Percentiles rank a stretch among this genome's conserved stretches.
phyloP scores from a whole-genome alignment of 345 rosid genomes.

The Durio zibethinus region DNA sequence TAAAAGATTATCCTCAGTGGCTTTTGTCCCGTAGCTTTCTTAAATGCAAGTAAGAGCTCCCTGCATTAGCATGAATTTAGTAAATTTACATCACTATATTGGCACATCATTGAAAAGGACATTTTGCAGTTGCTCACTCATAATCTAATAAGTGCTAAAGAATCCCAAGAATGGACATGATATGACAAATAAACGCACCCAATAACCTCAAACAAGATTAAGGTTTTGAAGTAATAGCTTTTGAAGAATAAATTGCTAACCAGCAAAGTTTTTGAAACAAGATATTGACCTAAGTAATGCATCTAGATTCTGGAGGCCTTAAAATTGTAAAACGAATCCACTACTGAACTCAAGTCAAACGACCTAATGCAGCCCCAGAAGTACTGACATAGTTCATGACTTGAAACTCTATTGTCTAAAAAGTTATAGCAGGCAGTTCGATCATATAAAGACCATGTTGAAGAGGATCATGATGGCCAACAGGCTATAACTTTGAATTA shows the following conservation, averaged over 20 bases:
- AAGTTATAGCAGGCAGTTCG: not conserved
- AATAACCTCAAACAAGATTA: not conserved
- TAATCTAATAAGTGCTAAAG: not conserved
- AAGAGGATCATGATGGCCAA: not conserved
- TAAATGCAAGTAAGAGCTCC: conserved; percentile 40
- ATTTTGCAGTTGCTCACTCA: not conserved
- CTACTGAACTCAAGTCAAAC: not conserved
- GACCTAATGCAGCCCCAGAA: not conserved
- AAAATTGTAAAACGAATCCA: not conserved
- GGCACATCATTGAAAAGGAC: not conserved
- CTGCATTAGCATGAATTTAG: conserved; percentile 10
- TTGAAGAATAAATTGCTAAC: not conserved
- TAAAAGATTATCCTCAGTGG: conserved; percentile 42
- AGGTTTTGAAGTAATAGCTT: not conserved
- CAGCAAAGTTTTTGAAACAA: not conserved
- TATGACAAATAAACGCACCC: not conserved
- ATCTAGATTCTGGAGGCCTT: not conserved
- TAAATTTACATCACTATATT: not conserved
- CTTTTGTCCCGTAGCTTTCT: conserved; percentile 39
- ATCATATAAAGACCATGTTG: not conserved
- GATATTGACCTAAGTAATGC: not conserved
- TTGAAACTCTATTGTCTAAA: not conserved
- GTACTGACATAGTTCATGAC: not conserved
- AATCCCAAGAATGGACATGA: not conserved
- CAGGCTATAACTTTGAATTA: not conserved